Conservation (phyloP, 176 grass and related monocot species). For the Carex scoparia region DNA sequence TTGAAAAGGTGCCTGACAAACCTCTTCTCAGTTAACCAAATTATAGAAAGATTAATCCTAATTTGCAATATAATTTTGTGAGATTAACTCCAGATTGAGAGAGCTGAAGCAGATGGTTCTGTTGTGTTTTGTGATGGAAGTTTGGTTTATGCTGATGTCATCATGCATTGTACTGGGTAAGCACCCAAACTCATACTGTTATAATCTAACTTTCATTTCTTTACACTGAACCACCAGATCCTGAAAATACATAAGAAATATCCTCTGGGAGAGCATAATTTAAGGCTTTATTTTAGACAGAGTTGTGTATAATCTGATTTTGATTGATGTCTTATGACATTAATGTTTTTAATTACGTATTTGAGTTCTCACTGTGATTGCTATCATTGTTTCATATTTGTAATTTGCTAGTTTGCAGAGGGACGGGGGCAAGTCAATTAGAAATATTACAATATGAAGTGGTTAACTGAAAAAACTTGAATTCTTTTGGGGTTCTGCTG, state of each 20-base stretch:
- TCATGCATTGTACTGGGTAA: constrained; percentile 61
- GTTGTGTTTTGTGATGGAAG: constrained; percentile 48
- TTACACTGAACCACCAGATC: background rate
- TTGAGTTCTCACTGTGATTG: background rate
- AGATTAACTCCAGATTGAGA: constrained; percentile 49
- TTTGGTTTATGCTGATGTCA: constrained; percentile 35
- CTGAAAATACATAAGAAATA: background rate
- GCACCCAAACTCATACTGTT: background rate
- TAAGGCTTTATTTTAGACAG: background rate
- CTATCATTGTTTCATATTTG: background rate
- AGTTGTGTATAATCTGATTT: background rate
- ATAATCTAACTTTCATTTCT: background rate
- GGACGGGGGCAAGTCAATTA: background rate
- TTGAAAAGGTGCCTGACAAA: background rate
- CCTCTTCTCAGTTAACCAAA: background rate
- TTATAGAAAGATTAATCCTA: background rate
- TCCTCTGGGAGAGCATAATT: background rate
- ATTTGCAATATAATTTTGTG: constrained; percentile 1
- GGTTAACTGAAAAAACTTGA: background rate
- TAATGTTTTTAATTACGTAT: background rate
- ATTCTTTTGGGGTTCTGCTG: background rate
- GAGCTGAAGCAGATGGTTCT: constrained; percentile 30
- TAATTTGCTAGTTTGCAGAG: background rate
- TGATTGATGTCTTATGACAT: background rate
- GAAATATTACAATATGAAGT: background rate